Percentiles rank a stretch among this genome's conserved stretches.
Conservation (phyloP, 2,329 filamentous ascomycete genomes). For the Sclerotinia sclerotiorum region DNA sequence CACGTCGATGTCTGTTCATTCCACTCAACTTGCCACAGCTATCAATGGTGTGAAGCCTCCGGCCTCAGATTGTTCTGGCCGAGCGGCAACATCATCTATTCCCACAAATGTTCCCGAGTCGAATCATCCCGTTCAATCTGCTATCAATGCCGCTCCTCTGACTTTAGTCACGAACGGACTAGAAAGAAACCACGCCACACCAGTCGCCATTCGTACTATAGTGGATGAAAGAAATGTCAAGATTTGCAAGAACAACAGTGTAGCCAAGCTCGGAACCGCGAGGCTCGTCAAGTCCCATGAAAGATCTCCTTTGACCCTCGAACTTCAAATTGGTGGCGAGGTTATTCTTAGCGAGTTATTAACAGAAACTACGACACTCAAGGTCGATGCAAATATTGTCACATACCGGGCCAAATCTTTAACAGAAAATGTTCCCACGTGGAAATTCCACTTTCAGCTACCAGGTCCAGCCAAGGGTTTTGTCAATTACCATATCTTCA, state of each 20-base stretch:
- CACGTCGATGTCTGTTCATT: too few relatives aligned
- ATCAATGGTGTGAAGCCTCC: background rate
- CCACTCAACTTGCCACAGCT: background rate
- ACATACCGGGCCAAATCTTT: slow-evolving; percentile 22
- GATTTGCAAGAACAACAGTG: slow-evolving; percentile 12
- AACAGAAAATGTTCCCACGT: slow-evolving; percentile 13
- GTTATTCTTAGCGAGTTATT: slow-evolving; percentile 23
- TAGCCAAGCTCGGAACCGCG: background rate
- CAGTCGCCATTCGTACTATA: background rate
- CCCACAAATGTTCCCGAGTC: background rate
- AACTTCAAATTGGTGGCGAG: slow-evolving; percentile 2
- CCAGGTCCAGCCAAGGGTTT: slow-evolving; percentile 17
- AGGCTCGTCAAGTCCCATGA: slow-evolving; percentile 13
- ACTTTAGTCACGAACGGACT: background rate
- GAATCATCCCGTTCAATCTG: background rate
- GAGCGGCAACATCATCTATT: background rate
- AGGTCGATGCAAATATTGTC: slow-evolving; percentile 9
- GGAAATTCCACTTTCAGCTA: slow-evolving; percentile 27
- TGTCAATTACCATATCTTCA: slow-evolving; percentile 3
- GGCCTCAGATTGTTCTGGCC: background rate
- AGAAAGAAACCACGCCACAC: too few relatives aligned
- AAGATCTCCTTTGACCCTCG: slow-evolving; percentile 4
- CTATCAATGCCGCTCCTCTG: background rate
- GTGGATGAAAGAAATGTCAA: slow-evolving; percentile 10
- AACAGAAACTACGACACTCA: background rate